phyloP scores from a whole-genome alignment of 2,329 filamentous ascomycete genomes.

The Tolypocladium guangdongense region DNA sequence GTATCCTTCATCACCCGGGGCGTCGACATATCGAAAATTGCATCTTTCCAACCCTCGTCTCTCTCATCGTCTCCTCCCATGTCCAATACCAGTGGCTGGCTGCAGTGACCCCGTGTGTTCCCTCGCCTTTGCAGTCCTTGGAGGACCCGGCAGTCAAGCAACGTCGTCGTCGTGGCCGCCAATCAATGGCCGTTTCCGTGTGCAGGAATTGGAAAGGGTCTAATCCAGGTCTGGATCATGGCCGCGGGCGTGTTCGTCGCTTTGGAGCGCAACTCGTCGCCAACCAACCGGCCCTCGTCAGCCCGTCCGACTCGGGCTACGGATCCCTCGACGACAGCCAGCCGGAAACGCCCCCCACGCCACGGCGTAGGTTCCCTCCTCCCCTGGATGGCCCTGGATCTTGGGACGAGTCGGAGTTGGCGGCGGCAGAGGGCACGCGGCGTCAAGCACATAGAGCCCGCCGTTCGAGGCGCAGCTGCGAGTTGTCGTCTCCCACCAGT shows the following conservation, averaged over 20 bases:
- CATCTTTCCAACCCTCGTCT: neutral
- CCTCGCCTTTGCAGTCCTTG: neutral
- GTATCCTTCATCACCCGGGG: neutral
- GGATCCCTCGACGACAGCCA: slow-evolving; percentile 11
- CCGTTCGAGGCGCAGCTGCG: neutral
- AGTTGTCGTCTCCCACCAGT: neutral
- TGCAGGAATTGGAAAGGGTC: neutral
- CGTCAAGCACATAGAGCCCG: neutral
- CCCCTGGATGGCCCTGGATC: slow-evolving; percentile 4
- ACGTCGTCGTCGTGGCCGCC: neutral
- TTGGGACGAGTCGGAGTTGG: neutral
- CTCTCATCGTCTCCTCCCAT: neutral
- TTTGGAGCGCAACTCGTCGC: neutral
- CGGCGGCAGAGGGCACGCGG: neutral
- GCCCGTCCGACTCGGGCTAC: slow-evolving; percentile 19
- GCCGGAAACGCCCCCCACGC: neutral
- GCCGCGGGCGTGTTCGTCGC: neutral
- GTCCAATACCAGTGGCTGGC: neutral
- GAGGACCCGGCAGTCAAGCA: neutral
- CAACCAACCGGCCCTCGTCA: slow-evolving; percentile 2
- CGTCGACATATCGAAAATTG: neutral
- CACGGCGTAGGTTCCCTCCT: neutral
- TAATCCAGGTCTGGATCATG: neutral
- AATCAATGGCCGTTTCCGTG: neutral
- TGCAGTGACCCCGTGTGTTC: neutral